A percentile compares a stretch with the other conserved stretches of the same genome.
phyloP scores from a whole-genome alignment of 2,329 filamentous ascomycete genomes.

The Talaromyces piceae region DNA sequence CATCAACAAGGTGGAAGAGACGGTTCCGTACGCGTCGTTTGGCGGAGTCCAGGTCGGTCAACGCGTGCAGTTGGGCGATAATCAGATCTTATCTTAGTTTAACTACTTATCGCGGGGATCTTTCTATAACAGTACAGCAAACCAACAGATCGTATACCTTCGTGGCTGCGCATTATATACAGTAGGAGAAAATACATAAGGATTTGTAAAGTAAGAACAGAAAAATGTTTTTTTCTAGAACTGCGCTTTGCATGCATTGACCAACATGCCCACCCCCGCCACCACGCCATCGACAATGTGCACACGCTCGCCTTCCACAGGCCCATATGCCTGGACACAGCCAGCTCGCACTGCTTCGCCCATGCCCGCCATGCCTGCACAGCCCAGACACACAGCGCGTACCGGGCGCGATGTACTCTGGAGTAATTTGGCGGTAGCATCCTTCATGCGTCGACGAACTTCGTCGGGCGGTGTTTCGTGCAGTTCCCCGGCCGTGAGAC shows the following conservation, averaged over 20 bases:
- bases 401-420: slow-evolving; percentile 43
- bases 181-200: background rate
- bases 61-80: slow-evolving; percentile 18
- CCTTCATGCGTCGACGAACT: slow-evolving; percentile 58
- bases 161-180: no score
- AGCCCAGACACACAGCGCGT: slow-evolving; percentile 71
- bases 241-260: slow-evolving; percentile 30
- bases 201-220: background rate
- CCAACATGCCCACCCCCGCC: slow-evolving; percentile 30
- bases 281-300: slow-evolving; percentile 66
- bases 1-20: slow-evolving; percentile 17
- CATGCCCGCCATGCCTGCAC: slow-evolving; percentile 84
- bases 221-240: slow-evolving; percentile 17
- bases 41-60: slow-evolving; percentile 30
- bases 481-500: slow-evolving; percentile 70
- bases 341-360: slow-evolving; percentile 66
- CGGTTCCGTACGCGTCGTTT: slow-evolving; percentile 21
- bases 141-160: no score
- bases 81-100: no score
- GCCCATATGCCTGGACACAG: slow-evolving; percentile 57
- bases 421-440: slow-evolving; percentile 62
- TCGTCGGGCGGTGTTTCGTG: slow-evolving; percentile 60
- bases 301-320: slow-evolving; percentile 51
- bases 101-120: no score
- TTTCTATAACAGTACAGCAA: no score